Base-by-base conservation (phyloP, 1,284 basidiomycete genomes). In the Apiotrichum porosum region DNA sequence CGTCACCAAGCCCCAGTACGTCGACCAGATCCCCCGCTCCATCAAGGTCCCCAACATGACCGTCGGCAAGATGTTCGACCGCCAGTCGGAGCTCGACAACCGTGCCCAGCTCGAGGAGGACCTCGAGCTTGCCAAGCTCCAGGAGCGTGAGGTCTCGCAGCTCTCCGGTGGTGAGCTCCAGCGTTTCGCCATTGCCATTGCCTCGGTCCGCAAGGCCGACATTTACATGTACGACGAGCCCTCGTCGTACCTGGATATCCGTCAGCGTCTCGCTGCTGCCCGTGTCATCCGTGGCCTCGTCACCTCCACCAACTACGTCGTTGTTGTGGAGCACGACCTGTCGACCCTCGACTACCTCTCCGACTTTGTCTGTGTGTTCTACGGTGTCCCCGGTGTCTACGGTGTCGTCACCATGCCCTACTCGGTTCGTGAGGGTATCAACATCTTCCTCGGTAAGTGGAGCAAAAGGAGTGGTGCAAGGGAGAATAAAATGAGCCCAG, bases 331-430 rank as follows among this genome's bases (percentile, higher is more conserved):
- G 78, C 93, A 97, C 80, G 93, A 97, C 79, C 75, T 97, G 65
- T 92, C 93, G 6, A 91, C 95, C 19, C 80, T 97, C 44, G 93
- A 97, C 73, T 97, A 97, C 75, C 80, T 97, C 15, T 97, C 92
- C 52, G 93, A 97, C 74, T 97, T 89, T 69, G 84, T 97, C 66
- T 97, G 93, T 74, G 91, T 88, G 76, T 75, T 97, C 37, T 97
- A 97, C 74, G 93, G 93, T 61, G 92, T 93, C 66, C 92, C 93
- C 3, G 91, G 89, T 14, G 88, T 91, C 80, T 95, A 95, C 63
- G 93, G 93, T 72, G 93, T 97, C 40, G 93, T 97, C 9, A 97
- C 92, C 3, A 90, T 97, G 88, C 92, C 92, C 34, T 91, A 84
- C 71, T 94, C 92, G 26, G 90, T 95, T 49, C 84, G 93, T 57